Percentiles rank a stretch among this genome's conserved stretches.
phyloP scores from a whole-genome alignment of 2,329 filamentous ascomycete genomes.

The Fusarium kyushuense region DNA sequence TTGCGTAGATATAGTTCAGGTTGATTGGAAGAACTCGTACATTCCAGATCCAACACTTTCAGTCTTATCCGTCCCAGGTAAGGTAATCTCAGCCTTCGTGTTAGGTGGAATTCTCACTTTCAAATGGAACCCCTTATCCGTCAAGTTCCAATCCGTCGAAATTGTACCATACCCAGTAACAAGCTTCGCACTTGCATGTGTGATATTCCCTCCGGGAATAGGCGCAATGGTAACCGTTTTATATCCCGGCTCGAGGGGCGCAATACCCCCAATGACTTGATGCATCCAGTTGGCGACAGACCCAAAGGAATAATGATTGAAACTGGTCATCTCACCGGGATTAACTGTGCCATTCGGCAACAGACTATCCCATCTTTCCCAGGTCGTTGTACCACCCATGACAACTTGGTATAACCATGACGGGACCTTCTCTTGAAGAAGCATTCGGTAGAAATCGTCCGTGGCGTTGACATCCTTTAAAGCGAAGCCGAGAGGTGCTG shows the following conservation, averaged over 20 bases:
- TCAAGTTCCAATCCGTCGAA: background rate
- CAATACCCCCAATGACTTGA: background rate
- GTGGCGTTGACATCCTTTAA: background rate
- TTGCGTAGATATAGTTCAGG: background rate
- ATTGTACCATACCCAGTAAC: background rate
- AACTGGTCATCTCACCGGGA: slow-evolving; percentile 56
- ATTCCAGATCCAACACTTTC: background rate
- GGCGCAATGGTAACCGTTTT: background rate
- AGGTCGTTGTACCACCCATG: slow-evolving; percentile 57
- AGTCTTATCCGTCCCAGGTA: background rate
- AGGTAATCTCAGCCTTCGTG: background rate
- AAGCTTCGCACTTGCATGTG: background rate
- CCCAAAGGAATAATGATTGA: slow-evolving; percentile 58
- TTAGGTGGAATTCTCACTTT: background rate
- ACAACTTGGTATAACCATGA: slow-evolving; percentile 56
- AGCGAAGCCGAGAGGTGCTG: slow-evolving; percentile 40
- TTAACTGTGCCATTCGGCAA: slow-evolving; percentile 55
- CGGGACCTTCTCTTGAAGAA: slow-evolving; percentile 52
- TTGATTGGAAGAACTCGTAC: background rate
- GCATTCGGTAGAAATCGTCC: slow-evolving; percentile 50
- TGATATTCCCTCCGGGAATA: background rate
- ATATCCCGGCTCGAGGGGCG: background rate
- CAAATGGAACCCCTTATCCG: background rate
- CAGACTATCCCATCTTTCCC: slow-evolving; percentile 59
- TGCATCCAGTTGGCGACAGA: slow-evolving; percentile 47